Conservation (phyloP, 2,329 filamentous ascomycete genomes). For the Tothia fuscella region DNA sequence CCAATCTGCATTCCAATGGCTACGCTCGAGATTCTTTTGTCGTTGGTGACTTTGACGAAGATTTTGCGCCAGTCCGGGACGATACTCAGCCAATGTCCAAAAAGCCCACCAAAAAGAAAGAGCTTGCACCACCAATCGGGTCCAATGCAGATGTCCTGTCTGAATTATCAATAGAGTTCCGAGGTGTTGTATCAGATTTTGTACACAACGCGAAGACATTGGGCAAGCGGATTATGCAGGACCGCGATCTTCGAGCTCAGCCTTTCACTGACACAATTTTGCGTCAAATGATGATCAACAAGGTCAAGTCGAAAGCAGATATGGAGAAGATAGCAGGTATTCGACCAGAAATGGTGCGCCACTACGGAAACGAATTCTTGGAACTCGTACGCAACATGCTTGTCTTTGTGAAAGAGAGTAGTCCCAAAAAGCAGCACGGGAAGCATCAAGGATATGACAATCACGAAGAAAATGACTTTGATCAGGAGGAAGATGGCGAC, state of each 20-base stretch:
- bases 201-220: conserved; percentile 47
- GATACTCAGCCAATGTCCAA: conserved; percentile 21
- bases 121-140: conserved; percentile 48
- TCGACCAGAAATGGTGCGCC: conserved; percentile 47
- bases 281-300: conserved; percentile 59
- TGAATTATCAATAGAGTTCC: conserved; percentile 46
- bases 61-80: conserved; percentile 24
- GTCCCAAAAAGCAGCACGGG: conserved; percentile 30
- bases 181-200: conserved; percentile 53
- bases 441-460: conserved; percentile 32
- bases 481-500: conserved; percentile 15
- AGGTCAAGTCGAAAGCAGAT: conserved; percentile 48
- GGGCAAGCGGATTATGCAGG: conserved; percentile 50
- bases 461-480: conserved; percentile 19
- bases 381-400: conserved; percentile 38
- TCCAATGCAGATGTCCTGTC: conserved; percentile 43
- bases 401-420: conserved; percentile 34
- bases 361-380: conserved; percentile 50
- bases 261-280: conserved; percentile 59
- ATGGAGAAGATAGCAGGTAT: conserved; percentile 56
- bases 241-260: conserved; percentile 42
- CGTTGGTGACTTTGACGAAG: conserved; percentile 25
- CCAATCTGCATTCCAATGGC: conserved; percentile 18
- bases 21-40: conserved; percentile 26
- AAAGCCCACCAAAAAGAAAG: conserved; percentile 26